Percentiles rank a stretch among this genome's conserved stretches.
Conservation (phyloP, 441 rosid species). For the Macaranga tanarius region DNA sequence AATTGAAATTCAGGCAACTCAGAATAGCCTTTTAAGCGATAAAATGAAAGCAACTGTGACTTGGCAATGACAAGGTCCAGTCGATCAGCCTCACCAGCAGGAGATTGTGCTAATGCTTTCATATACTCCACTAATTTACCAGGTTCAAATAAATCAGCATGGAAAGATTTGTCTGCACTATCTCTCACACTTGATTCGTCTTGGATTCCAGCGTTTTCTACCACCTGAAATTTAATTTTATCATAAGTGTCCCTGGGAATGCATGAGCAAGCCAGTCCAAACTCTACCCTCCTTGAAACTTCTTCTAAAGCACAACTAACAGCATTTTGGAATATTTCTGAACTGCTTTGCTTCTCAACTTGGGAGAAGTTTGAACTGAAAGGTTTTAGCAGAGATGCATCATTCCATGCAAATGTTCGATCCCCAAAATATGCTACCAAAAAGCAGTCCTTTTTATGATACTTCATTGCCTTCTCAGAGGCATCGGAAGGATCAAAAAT, state of each 20-base stretch:
- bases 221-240: constrained; percentile 42
- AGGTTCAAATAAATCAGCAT: constrained; percentile 45
- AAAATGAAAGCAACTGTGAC: constrained; percentile 55
- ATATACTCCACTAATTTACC: constrained; percentile 45
- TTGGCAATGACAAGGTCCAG: constrained; percentile 52
- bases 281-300: constrained; percentile 60
- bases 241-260: constrained; percentile 39
- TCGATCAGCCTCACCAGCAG: constrained; percentile 47
- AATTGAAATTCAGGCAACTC: constrained; percentile 49
- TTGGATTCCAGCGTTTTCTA: constrained; percentile 59
- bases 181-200: constrained; percentile 41
- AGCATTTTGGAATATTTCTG: constrained; percentile 52
- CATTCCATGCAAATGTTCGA: constrained; percentile 77
- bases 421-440: constrained; percentile 86
- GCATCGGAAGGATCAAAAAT: constrained; percentile 65
- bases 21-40: constrained; percentile 48
- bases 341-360: constrained; percentile 51
- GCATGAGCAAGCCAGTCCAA: constrained; percentile 58
- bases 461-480: constrained; percentile 60
- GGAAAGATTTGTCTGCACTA: constrained; percentile 30
- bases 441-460: constrained; percentile 47
- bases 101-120: constrained; percentile 51
- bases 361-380: constrained; percentile 62
- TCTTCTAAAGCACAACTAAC: constrained; percentile 61
- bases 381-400: constrained; percentile 62